Conservation (phyloP, 306 rosid genomes). For the apple (Malus domestica) region ASM211411v1 NC_041800.1:8005001-8005500, state of each 20-base stretch:
- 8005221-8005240: constrained; percentile 49
- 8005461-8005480: constrained; percentile 61
- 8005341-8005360: constrained; percentile 72
- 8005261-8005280: constrained; percentile 71
- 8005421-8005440: constrained; percentile 69
- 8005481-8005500: neutral
- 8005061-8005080: constrained; percentile 76
- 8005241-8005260: constrained; percentile 47
- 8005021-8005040: constrained; percentile 60
- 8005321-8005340: constrained; percentile 67
- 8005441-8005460: constrained; percentile 88
- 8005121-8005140: constrained; percentile 41
- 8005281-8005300: constrained; percentile 76
- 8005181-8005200: constrained; percentile 52
- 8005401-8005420: constrained; percentile 57
- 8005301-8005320: constrained; percentile 61
- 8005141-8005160: constrained; percentile 71
- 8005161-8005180: constrained; percentile 72
- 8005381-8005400: constrained; percentile 54
- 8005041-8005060: constrained; percentile 90
- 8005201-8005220: constrained; percentile 59
- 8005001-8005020: constrained; percentile 52
- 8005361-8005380: constrained; percentile 68
- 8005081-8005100: constrained; percentile 63
- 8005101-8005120: constrained; percentile 61